Base-by-base conservation (phyloP, 768 basidiomycete species). In the Lentinula edodes region DNA sequence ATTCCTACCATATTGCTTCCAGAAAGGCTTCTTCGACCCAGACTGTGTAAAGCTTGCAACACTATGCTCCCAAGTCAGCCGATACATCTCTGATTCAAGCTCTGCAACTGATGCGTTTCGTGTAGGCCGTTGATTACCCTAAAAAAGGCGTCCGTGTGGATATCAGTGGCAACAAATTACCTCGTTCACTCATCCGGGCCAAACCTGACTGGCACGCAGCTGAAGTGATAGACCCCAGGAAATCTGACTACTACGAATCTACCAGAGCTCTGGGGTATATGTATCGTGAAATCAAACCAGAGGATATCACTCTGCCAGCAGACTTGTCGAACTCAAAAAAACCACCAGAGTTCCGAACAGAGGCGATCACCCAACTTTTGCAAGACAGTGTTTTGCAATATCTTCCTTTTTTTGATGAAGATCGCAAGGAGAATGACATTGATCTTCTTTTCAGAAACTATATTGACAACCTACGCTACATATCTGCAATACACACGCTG, bases 181-280 rank as follows among this genome's bases (percentile, higher is more conserved):
- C 91, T 3, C 70, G 73, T 10, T 69, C 75, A 0, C 74, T 89
- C 15, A 89, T 90, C 50, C 78, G 78, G 16, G 84, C 80, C 69
- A 91, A 88, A 66, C 91, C 91, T 0, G 91, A 93, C 69, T 93
- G 91, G 91, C 83, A 90, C 62, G 80, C 79, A 20, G 80, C 81
- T 15, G 86, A 88, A 65, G 78, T 83, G 16, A 74, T 79, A 52
- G 70, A 74, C 6, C 83, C 83, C 20, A 79, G 82, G 6, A 66
- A 80, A 18, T 81, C 80, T 1, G 87, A 91, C 64, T 89, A 89
- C 73, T 93, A 93, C 67, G 75, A 78, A 52, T 93, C 91, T 2
- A 74, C 72, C 32, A 82, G 87, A 3, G 90, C 89, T 0, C 80
- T 94, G 8, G 92, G 92, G 6, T 71, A 81, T 43, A 76, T 93